These are phyloP conservation scores for Kluyveromyces wickerhamii DNA, from an alignment of 805 yeast species.

Conservation along the genomic window DNA sequence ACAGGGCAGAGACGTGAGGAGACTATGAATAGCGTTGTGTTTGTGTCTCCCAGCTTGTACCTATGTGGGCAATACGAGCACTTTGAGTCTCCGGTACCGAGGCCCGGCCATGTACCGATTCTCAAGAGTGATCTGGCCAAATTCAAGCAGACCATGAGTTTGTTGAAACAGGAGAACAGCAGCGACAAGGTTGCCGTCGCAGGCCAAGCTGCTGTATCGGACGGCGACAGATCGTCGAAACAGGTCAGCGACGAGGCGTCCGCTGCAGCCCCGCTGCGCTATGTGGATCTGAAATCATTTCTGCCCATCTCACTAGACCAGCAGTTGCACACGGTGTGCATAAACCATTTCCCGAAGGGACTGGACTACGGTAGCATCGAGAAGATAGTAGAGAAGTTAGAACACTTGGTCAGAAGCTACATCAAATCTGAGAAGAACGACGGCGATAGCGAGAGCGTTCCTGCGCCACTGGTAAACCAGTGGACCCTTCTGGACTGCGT, in stretches of 20 bases:
- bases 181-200: slow-evolving; percentile 4
- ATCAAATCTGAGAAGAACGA: not conserved
- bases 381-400: slow-evolving; percentile 1
- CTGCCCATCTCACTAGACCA: slow-evolving; percentile 21
- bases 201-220: slow-evolving; percentile 3
- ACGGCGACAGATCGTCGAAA: not conserved
- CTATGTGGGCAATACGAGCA: slow-evolving; percentile 11
- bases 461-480: not conserved
- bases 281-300: slow-evolving; percentile 16
- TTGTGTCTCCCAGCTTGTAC: slow-evolving; percentile 23
- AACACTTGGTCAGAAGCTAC: not conserved
- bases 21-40: slow-evolving; percentile 17
- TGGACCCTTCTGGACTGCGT: slow-evolving; percentile 7
- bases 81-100: slow-evolving; percentile 19
- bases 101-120: slow-evolving; percentile 23
- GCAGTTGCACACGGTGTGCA: slow-evolving; percentile 19
- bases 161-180: slow-evolving; percentile 4
- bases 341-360: slow-evolving; percentile 12
- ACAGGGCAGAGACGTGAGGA: no score
- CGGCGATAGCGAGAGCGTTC: not conserved
- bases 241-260: not conserved
- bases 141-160: slow-evolving; percentile 10
- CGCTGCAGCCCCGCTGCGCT: not conserved
- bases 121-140: slow-evolving; percentile 18
- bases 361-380: not conserved